These are phyloP conservation scores for Scopulariopsis brevicaulis DNA, from an alignment of 2,329 filamentous ascomycete genomes.

Conservation along the genomic window DNA sequence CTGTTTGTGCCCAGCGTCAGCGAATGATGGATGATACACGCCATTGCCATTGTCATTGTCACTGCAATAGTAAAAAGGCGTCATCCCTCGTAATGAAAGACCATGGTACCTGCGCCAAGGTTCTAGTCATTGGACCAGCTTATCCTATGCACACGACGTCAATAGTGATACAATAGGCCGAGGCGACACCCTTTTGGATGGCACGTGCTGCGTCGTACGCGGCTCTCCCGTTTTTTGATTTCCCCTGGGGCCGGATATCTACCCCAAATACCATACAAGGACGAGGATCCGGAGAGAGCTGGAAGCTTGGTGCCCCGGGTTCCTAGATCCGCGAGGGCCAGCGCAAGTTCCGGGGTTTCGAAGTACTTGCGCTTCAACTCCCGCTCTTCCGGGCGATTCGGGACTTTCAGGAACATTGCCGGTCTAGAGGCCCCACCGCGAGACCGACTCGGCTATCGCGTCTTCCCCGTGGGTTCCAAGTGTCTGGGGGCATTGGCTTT, in stretches of 20 bases:
- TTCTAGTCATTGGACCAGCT: too few species aligned
- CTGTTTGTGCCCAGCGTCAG: too few species aligned
- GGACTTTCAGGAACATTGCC: neutral
- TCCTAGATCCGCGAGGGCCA: neutral
- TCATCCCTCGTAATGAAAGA: too few species aligned
- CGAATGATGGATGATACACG: too few species aligned
- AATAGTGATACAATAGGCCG: neutral
- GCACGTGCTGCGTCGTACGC: neutral
- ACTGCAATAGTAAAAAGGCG: too few species aligned
- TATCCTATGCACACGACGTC: neutral
- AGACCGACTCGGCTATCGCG: neutral
- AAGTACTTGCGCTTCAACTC: neutral
- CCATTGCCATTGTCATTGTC: too few species aligned
- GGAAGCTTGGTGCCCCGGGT: neutral
- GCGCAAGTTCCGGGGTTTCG: neutral
- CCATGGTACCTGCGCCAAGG: too few species aligned
- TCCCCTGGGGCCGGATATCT: neutral
- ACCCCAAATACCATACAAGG: neutral
- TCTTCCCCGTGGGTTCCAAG: neutral
- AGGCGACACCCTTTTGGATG: neutral
- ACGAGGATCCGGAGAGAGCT: neutral
- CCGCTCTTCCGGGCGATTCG: neutral
- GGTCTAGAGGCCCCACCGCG: neutral
- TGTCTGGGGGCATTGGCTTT: neutral
- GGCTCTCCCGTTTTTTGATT: neutral